Conservation (phyloP, 768 basidiomycete species). For the Boletus reticuloceps region DNA sequence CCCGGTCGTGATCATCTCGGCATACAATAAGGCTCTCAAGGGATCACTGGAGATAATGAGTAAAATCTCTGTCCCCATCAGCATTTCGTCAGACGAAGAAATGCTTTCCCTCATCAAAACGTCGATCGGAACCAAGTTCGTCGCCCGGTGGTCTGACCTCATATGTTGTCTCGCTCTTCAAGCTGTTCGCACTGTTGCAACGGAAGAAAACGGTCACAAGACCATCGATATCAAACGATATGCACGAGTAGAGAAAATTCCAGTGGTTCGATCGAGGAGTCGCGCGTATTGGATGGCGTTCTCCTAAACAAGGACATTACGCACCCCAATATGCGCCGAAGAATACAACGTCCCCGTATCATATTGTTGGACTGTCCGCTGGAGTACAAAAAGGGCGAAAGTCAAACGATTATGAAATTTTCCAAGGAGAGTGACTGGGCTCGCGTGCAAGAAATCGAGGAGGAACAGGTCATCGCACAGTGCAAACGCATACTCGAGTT, state of each 20-base stretch:
- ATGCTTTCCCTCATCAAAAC: constrained; percentile 98
- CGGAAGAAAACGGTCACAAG: constrained; percentile 71
- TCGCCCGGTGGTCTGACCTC: constrained; percentile 92
- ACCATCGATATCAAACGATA: constrained; percentile 96
- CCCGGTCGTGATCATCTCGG: constrained; percentile 97
- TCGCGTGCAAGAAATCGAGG: constrained; percentile 89
- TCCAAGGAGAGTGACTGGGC: constrained; percentile 93
- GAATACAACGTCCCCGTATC: constrained; percentile 87
- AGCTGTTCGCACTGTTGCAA: constrained; percentile 86
- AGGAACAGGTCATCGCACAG: constrained; percentile 90
- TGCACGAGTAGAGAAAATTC: constrained; percentile 95
- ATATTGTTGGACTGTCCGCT: constrained; percentile 90
- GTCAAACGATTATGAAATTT: constrained; percentile 98
- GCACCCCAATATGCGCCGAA: constrained; percentile 92
- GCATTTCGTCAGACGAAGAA: constrained; percentile 78
- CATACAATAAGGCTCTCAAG: constrained; percentile 94
- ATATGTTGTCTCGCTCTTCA: constrained; percentile 96
- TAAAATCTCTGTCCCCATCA: constrained; percentile 85
- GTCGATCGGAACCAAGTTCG: constrained; percentile 98
- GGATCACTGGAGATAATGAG: constrained; percentile 89
- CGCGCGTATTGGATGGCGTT: constrained; percentile 81
- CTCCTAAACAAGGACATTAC: constrained; percentile 99
- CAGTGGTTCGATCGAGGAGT: constrained; percentile 96
- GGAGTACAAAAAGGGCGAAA: constrained; percentile 99
- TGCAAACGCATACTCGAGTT: constrained; percentile 86